Percentiles rank a stretch among this genome's conserved stretches.
Conservation (phyloP, 2,329 filamentous ascomycete species). For the Epichloe coenophiala region DNA sequence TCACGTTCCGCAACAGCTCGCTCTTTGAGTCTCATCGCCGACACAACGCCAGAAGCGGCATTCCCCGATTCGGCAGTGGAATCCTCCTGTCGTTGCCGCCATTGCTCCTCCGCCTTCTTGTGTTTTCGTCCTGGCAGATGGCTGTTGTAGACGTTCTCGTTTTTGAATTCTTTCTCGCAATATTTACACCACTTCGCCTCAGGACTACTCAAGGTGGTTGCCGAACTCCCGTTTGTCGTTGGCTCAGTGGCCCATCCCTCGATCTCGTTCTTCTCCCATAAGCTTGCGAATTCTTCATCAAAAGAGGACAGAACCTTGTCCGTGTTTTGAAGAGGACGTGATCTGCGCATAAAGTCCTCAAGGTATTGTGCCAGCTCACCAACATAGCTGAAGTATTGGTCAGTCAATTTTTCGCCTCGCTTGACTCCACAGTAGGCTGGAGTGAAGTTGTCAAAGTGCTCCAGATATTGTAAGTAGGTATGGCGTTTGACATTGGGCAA, state of each 20-base stretch:
- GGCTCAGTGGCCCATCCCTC: constrained; percentile 61
- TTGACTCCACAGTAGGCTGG: constrained; percentile 62
- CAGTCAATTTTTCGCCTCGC: constrained; percentile 73
- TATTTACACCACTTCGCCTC: constrained; percentile 80
- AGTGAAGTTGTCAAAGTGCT: constrained; percentile 77
- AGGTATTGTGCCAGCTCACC: constrained; percentile 69
- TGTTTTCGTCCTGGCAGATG: constrained; percentile 78
- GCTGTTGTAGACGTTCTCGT: constrained; percentile 83
- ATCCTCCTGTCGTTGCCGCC: constrained; percentile 34
- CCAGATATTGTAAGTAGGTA: constrained; percentile 85
- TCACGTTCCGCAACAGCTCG: constrained; percentile 83
- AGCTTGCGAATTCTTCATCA: constrained; percentile 69
- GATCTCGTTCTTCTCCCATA: constrained; percentile 70
- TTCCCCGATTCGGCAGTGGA: constrained; percentile 17
- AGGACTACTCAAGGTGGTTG: constrained; percentile 20
- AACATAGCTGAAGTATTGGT: constrained; percentile 85
- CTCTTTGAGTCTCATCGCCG: constrained; percentile 60
- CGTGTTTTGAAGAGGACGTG: constrained; percentile 72
- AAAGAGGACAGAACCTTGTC: constrained; percentile 64
- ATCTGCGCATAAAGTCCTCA: constrained; percentile 75
- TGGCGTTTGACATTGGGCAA: constrained; percentile 73
- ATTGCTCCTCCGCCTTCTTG: constrained; percentile 63
- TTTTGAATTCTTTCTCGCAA: constrained; percentile 91
- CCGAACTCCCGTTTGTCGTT: constrained; percentile 15
- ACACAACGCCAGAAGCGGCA: constrained; percentile 14